These are phyloP conservation scores for Rhynchospora tenuis DNA, from an alignment of 176 grass and related monocot genomes.

Conservation along the genomic window DNA sequence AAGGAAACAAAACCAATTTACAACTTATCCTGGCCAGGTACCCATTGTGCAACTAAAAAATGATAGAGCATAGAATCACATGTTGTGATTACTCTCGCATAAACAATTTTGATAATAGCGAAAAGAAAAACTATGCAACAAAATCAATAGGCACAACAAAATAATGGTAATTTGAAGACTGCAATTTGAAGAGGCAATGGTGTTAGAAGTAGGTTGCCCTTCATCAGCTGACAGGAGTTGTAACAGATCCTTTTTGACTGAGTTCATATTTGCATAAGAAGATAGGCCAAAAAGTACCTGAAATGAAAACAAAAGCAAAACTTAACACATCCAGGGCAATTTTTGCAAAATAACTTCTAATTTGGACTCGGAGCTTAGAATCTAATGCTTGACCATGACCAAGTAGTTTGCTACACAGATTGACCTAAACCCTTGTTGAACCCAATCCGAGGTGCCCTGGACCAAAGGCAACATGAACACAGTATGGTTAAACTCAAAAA, in stretches of 20 bases:
- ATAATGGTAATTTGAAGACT: constrained; percentile 76
- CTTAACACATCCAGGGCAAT: not conserved
- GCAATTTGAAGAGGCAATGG: constrained; percentile 59
- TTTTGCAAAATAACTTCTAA: not conserved
- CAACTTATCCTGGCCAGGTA: not conserved
- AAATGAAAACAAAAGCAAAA: not conserved
- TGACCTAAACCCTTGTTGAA: not conserved
- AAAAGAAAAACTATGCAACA: not conserved
- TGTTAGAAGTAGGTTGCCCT: constrained; percentile 39
- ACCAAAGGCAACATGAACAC: no score
- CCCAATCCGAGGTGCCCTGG: no score
- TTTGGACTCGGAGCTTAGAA: not conserved
- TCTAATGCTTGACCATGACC: not conserved
- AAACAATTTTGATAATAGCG: constrained; percentile 2
- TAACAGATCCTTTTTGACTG: constrained; percentile 61
- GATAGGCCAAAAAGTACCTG: constrained; percentile 91
- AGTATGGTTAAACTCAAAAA: not conserved
- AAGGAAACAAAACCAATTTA: constrained; percentile 15
- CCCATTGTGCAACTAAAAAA: not conserved
- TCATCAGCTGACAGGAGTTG: constrained; percentile 36
- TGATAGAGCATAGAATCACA: not conserved
- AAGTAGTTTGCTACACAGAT: no score
- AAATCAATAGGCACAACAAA: constrained; percentile 15
- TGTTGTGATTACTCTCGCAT: not conserved
- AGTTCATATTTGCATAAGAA: constrained; percentile 43